phyloP scores from a whole-genome alignment of 2,329 filamentous ascomycete genomes.

The Corniculantispora saksenae region DNA sequence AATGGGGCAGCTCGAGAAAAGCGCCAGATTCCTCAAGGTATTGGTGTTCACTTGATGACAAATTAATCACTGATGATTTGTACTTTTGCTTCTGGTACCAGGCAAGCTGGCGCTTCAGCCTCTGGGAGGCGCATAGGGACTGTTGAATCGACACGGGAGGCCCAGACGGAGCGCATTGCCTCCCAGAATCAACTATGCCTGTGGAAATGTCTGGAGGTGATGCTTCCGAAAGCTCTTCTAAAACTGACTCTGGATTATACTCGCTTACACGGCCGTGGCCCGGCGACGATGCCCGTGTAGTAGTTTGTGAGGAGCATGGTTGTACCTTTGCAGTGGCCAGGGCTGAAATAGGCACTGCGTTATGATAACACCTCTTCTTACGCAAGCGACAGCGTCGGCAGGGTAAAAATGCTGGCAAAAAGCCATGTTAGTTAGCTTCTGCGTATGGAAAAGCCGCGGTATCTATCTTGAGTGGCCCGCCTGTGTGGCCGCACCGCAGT shows the following conservation, averaged over 20 bases:
- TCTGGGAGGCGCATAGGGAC: background rate
- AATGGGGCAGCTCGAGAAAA: conserved; percentile 19
- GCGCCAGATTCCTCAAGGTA: conserved; percentile 24
- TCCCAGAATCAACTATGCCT: background rate
- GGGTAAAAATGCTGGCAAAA: conserved; percentile 7
- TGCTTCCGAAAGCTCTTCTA: conserved; percentile 21
- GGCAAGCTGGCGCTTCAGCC: conserved; percentile 11
- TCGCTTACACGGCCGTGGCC: conserved; percentile 21
- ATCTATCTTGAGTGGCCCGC: background rate
- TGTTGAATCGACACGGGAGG: background rate
- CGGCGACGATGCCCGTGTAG: conserved; percentile 17
- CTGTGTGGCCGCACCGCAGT: background rate
- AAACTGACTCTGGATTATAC: conserved; percentile 26
- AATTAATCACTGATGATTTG: background rate
- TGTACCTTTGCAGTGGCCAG: background rate
- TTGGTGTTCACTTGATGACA: conserved; percentile 18
- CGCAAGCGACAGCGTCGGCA: conserved; percentile 23
- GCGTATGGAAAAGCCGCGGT: background rate
- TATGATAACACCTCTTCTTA: conserved; percentile 26
- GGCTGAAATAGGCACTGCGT: background rate
- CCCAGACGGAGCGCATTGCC: background rate
- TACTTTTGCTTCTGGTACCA: conserved; percentile 24
- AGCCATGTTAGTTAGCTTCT: background rate
- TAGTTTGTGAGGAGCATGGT: background rate
- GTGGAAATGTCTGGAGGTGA: background rate